A percentile compares a stretch with the other conserved stretches of the same genome.
phyloP scores from a whole-genome alignment of 805 yeast species.

The Saturnispora dispora region DNA sequence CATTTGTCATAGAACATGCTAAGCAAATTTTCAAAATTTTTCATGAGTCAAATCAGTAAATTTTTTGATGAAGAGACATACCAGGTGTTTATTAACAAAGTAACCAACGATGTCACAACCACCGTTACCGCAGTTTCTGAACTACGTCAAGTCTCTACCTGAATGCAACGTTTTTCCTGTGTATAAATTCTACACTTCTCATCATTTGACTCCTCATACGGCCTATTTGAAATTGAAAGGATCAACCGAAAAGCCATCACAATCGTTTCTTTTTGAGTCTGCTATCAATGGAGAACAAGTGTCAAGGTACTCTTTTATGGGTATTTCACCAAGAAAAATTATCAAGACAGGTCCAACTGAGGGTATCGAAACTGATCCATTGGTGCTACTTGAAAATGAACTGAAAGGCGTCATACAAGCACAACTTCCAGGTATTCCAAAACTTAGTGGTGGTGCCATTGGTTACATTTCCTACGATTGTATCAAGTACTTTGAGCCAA shows the following conservation, averaged over 20 bases:
- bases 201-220: constrained; percentile 77
- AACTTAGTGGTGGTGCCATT: constrained; percentile 88
- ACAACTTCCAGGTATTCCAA: constrained; percentile 72
- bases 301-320: constrained; percentile 87
- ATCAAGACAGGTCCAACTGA: constrained; percentile 72
- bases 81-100: not conserved
- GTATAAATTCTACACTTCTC: constrained; percentile 62
- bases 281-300: constrained; percentile 84
- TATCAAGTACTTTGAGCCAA: constrained; percentile 93
- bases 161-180: constrained; percentile 66
- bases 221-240: constrained; percentile 80
- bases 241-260: constrained; percentile 44
- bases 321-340: constrained; percentile 71
- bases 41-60: constrained; percentile 1
- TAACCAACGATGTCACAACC: constrained; percentile 35
- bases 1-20: not conserved
- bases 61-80: not conserved
- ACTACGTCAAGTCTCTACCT: constrained; percentile 32
- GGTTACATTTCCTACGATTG: constrained; percentile 97
- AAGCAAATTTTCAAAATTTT: not conserved
- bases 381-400: constrained; percentile 64
- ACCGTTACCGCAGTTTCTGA: constrained; percentile 34
- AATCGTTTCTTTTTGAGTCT: constrained; percentile 79
- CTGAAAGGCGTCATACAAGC: constrained; percentile 58
- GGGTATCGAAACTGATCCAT: constrained; percentile 69